These are phyloP conservation scores for Fistulinella prunicolor DNA, from an alignment of 768 basidiomycete species.

Conservation along the genomic window DNA sequence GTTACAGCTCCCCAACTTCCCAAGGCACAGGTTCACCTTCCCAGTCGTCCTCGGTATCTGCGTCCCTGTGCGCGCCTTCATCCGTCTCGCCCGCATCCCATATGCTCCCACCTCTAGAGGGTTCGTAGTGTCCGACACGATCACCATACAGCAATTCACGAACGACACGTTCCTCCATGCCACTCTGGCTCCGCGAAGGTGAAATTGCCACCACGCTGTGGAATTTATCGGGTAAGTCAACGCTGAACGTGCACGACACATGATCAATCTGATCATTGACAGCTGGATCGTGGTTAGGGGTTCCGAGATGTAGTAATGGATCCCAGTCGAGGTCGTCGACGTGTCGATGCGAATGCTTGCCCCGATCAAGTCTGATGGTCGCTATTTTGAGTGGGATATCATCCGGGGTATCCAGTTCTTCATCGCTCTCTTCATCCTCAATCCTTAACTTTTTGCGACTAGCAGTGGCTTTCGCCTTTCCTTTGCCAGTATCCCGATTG, in stretches of 20 bases:
- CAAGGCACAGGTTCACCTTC: slow-evolving; percentile 81
- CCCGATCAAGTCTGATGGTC: slow-evolving; percentile 9
- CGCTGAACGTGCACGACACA: slow-evolving; percentile 42
- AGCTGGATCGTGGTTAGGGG: slow-evolving; percentile 24
- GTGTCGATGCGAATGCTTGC: slow-evolving; percentile 10
- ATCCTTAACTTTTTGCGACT: slow-evolving; percentile 52
- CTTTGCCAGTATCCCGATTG: slow-evolving; percentile 36
- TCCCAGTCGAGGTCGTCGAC: slow-evolving; percentile 27
- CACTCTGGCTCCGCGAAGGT: slow-evolving; percentile 39
- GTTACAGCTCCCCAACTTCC: slow-evolving; percentile 73
- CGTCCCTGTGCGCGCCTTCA: slow-evolving; percentile 37
- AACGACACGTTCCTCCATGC: slow-evolving; percentile 51
- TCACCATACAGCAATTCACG: slow-evolving; percentile 58
- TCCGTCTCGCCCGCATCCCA: slow-evolving; percentile 73
- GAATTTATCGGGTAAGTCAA: slow-evolving; percentile 65
- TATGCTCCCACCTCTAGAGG: slow-evolving; percentile 64
- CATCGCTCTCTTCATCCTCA: slow-evolving; percentile 29
- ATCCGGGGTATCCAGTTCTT: slow-evolving; percentile 20
- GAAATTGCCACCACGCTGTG: slow-evolving; percentile 63
- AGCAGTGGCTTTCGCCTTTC: slow-evolving; percentile 34
- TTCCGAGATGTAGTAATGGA: slow-evolving; percentile 24
- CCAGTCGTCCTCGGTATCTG: slow-evolving; percentile 62
- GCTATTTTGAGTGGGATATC: slow-evolving; percentile 23
- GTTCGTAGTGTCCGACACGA: slow-evolving; percentile 55
- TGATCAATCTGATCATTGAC: slow-evolving; percentile 26